Conservation (phyloP, 257 asterid species). For the Nicotiana paniculata region DNA sequence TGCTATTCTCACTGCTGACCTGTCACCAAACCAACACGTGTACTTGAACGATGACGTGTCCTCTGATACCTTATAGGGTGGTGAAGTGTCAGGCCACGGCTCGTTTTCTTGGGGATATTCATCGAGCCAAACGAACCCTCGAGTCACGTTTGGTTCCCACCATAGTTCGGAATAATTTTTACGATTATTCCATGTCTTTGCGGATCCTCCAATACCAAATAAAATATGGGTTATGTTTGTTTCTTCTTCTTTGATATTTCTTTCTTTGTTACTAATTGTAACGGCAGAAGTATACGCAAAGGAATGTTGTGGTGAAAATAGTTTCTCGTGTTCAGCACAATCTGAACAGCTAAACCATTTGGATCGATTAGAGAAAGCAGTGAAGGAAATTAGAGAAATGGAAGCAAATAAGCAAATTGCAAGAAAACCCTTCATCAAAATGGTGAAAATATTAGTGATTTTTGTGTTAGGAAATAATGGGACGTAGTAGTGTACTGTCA, state of each 20-base stretch:
- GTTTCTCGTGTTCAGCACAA: background rate
- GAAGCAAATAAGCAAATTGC: slow-evolving; percentile 30
- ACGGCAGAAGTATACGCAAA: background rate
- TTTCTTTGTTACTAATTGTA: background rate
- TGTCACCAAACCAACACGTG: slow-evolving; percentile 48
- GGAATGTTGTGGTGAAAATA: background rate
- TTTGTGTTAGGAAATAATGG: slow-evolving; percentile 3
- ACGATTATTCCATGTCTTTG: slow-evolving; percentile 62
- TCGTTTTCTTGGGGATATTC: slow-evolving; percentile 17
- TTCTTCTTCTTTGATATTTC: background rate
- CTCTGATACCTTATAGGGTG: slow-evolving; percentile 44
- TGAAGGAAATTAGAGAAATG: slow-evolving; percentile 32
- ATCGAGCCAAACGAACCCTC: slow-evolving; percentile 84
- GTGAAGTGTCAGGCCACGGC: slow-evolving; percentile 44
- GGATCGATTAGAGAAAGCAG: slow-evolving; percentile 28
- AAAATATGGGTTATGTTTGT: slow-evolving; percentile 58
- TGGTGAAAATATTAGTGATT: slow-evolving; percentile 12
- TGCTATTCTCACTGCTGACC: slow-evolving; percentile 66
- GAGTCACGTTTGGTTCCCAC: slow-evolving; percentile 70
- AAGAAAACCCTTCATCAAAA: slow-evolving; percentile 36
- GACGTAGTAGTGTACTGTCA: slow-evolving; percentile 7
- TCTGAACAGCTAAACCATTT: slow-evolving; percentile 24
- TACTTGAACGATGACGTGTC: slow-evolving; percentile 49
- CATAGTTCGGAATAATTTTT: slow-evolving; percentile 64
- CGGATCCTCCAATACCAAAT: slow-evolving; percentile 84